These are phyloP conservation scores for Xylaria telfairii DNA, from an alignment of 495 filamentous ascomycete species.

Conservation along the genomic window DNA sequence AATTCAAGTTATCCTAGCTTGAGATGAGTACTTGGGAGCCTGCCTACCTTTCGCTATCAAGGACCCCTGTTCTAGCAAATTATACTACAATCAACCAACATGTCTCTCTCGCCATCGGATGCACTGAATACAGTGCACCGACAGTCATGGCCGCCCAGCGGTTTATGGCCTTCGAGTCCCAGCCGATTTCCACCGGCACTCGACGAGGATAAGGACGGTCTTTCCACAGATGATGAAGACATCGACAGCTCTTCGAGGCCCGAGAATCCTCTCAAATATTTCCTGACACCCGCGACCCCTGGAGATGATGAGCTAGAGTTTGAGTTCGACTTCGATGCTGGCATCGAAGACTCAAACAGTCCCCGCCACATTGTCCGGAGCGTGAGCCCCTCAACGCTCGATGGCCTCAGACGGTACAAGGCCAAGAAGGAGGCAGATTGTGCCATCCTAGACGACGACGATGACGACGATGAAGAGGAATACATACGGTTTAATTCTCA, in stretches of 20 bases:
- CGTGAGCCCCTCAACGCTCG: conserved; percentile 55
- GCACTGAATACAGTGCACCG: conserved; percentile 25
- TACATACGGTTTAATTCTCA: conserved; percentile 47
- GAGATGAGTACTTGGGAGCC: conserved; percentile 14
- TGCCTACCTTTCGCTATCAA: conserved; percentile 3
- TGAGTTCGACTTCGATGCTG: conserved; percentile 57
- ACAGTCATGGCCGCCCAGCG: conserved; percentile 32
- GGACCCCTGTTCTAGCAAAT: conserved; percentile 13
- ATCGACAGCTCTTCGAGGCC: conserved; percentile 45
- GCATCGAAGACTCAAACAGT: conserved; percentile 55
- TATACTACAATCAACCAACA: conserved; percentile 28
- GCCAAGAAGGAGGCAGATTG: conserved; percentile 38
- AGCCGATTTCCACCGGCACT: conserved; percentile 43
- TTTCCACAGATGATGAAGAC: conserved; percentile 47
- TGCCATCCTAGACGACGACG: conserved; percentile 42
- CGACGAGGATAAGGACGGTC: conserved; percentile 45
- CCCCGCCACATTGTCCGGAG: conserved; percentile 49
- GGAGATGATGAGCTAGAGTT: conserved; percentile 45
- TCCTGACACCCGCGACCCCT: conserved; percentile 51
- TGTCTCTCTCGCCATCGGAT: conserved; percentile 35
- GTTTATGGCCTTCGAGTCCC: conserved; percentile 42
- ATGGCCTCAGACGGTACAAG: conserved; percentile 50
- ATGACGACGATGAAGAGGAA: conserved; percentile 46
- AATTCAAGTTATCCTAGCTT: background rate
- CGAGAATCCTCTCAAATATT: conserved; percentile 56